Percentiles rank a stretch among this genome's conserved stretches.
Conservation (phyloP, 2,329 filamentous ascomycete species). For the Aspergillus oerlinghausenensis region DNA sequence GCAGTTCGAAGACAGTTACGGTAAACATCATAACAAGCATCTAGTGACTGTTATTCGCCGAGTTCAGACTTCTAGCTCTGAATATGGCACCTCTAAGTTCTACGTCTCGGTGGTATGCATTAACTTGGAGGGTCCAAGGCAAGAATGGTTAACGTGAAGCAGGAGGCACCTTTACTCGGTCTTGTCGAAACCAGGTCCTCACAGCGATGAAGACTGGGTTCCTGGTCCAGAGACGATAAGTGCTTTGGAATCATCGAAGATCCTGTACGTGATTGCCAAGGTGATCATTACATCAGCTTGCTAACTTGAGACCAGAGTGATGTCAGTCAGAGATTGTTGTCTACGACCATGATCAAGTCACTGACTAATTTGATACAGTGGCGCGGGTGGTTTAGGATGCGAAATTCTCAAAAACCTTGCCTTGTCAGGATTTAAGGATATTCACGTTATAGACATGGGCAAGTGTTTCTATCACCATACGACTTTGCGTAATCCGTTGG, state of each 20-base stretch:
- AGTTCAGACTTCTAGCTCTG: conserved; percentile 3
- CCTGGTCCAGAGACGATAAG: conserved; percentile 50
- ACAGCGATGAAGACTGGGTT: conserved; percentile 63
- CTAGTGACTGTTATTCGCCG: neutral
- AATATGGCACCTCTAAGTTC: conserved; percentile 12
- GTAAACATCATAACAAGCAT: neutral
- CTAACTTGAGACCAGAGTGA: conserved; percentile 44
- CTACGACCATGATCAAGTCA: conserved; percentile 13
- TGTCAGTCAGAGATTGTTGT: conserved; percentile 35
- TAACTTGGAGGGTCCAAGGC: neutral
- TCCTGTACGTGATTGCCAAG: conserved; percentile 56
- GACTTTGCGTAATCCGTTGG: neutral
- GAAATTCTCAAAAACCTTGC: conserved; percentile 96
- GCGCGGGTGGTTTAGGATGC: conserved; percentile 89
- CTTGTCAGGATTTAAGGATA: conserved; percentile 90
- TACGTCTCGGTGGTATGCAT: conserved; percentile 15
- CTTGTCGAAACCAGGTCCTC: conserved; percentile 71
- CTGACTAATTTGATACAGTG: conserved; percentile 51
- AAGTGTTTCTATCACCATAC: conserved; percentile 22
- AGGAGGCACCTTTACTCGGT: conserved; percentile 85
- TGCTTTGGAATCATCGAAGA: conserved; percentile 64
- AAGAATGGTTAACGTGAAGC: conserved; percentile 12
- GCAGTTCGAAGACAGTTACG: neutral
- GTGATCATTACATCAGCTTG: conserved; percentile 4
- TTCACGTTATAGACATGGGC: conserved; percentile 99